Base-by-base conservation (phyloP, 2,329 filamentous ascomycete species). In the Anthostomella pinea region DNA sequence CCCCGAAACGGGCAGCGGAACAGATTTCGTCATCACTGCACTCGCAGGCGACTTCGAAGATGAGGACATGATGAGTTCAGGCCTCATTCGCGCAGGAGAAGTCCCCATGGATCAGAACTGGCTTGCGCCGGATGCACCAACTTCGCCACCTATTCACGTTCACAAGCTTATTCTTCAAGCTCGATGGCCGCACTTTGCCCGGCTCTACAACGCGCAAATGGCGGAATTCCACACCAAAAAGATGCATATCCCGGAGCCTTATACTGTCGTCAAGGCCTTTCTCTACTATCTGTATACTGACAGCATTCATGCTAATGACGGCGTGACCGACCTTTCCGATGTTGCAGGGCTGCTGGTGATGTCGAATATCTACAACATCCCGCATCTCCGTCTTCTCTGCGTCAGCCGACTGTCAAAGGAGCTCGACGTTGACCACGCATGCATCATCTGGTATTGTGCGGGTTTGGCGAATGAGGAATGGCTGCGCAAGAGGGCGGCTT, bases 281-380 rank as follows among this genome's bases (percentile, higher is more conserved):
- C 73, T 98, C 18, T 91, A 93, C 65, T 98, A 96, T 57, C 77
- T 98, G 1, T 98, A 98, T 64, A 96, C 93, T 0, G 93, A 98
- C 62, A 91, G 84, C 51, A 96, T 98, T 49, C 72, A 79, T 10
- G 69, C 72, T 11, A 72, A 88, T 30, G 80, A 81, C 41, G 85
- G 90, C 22, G 87, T 93, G 66, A 77, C 79, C 0, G 76, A 83
- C 31, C 77, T 96, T 14, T 79, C 83, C 19, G 90, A 96, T 51
- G 89, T 97, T 10, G 91, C 93, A 0, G 91, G 93, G 7, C 80
- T 98, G 63, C 75, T 98, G 3, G 91, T 98, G 47, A 94, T 98
- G 87, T 89, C 89, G 27, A 96, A 97, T 61, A 87, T 97, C 30
- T 98, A 98, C 67, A 91, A 96, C 58, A 94, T 98, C 68, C 90